phyloP scores from a whole-genome alignment of 768 basidiomycete species.

The Tylopilus sp. region DNA sequence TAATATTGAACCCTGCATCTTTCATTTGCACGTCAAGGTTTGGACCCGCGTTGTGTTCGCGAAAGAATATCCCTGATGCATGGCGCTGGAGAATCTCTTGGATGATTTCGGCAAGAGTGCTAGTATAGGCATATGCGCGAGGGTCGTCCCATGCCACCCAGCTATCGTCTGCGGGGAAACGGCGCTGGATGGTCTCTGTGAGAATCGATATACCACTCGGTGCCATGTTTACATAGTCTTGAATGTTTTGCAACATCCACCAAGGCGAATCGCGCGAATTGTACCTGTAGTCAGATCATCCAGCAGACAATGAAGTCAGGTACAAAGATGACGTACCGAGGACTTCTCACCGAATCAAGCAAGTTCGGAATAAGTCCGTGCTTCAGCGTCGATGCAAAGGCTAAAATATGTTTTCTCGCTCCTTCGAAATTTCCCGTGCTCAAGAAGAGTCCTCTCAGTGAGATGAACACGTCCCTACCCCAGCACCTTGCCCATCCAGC shows the following conservation, averaged over 20 bases:
- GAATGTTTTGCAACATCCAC: constrained; percentile 99
- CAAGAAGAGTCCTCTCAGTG: constrained; percentile 87
- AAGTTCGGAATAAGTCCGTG: constrained; percentile 97
- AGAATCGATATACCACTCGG: constrained; percentile 84
- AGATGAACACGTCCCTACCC: constrained; percentile 95
- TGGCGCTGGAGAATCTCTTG: constrained; percentile 97
- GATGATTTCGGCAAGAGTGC: constrained; percentile 88
- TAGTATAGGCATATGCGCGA: constrained; percentile 76
- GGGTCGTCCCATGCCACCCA: constrained; percentile 93
- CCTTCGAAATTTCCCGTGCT: constrained; percentile 87
- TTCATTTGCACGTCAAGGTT: constrained; percentile 98
- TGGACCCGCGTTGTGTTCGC: constrained; percentile 95
- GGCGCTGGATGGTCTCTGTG: constrained; percentile 78
- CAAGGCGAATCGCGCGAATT: constrained; percentile 98
- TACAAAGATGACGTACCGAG: constrained; percentile 50
- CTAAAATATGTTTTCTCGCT: constrained; percentile 86
- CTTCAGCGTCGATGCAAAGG: constrained; percentile 90
- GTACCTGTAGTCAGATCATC: constrained; percentile 46
- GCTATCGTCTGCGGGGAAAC: constrained; percentile 91
- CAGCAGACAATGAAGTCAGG: neutral
- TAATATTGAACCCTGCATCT: constrained; percentile 88
- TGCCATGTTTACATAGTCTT: constrained; percentile 82
- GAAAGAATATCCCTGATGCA: constrained; percentile 87
- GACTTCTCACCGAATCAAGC: constrained; percentile 82
- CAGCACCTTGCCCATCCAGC: constrained; percentile 94